phyloP scores from a whole-genome alignment of 208 protist genomes.

The Crithidia sp. region DNA sequence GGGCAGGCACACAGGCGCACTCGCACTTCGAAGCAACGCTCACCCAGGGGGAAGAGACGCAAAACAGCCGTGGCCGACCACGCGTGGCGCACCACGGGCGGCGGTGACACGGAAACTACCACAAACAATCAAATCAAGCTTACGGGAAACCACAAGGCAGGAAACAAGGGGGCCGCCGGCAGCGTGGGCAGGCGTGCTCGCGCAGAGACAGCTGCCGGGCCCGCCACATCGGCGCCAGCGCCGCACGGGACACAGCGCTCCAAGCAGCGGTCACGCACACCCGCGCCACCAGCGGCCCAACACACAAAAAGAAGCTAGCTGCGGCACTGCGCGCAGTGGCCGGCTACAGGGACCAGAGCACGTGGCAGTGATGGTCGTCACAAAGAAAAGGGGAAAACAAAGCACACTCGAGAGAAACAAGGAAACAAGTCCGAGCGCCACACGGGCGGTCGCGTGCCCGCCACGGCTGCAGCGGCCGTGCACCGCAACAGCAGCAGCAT shows the following conservation, averaged over 20 bases:
- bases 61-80: too few species aligned
- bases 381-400: not conserved
- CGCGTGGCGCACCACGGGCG: not conserved
- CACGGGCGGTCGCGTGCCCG: not conserved
- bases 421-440: not conserved
- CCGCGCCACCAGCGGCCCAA: too few species aligned
- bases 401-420: not conserved
- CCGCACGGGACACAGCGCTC: too few species aligned
- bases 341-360: not conserved
- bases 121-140: not conserved
- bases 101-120: not conserved
- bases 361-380: too few species aligned
- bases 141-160: not conserved
- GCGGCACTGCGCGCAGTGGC: not conserved
- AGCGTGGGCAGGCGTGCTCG: too few species aligned
- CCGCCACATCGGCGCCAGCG: too few species aligned
- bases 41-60: too few species aligned
- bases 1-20: too few species aligned
- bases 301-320: not conserved
- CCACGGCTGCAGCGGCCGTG: not conserved
- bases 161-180: not conserved
- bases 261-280: too few species aligned
- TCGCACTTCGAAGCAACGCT: too few species aligned
- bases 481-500: too few species aligned
- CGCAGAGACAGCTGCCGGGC: too few species aligned